Conservation (phyloP, 2,329 filamentous ascomycete genomes). For the Fusarium redolens region DNA sequence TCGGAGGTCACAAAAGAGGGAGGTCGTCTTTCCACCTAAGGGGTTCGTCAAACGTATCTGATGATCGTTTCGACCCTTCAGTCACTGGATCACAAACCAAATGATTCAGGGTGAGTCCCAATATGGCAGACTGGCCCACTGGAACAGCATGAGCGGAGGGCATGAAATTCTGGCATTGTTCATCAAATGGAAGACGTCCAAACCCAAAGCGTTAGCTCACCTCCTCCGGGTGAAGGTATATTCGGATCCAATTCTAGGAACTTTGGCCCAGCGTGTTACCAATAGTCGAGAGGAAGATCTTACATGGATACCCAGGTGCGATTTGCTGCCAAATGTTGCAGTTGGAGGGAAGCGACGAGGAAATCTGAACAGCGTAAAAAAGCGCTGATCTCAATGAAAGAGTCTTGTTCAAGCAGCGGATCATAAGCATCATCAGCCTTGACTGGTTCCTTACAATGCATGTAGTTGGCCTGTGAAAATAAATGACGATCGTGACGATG, state of each 20-base stretch:
- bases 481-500: not conserved
- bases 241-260: not conserved
- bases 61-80: not conserved
- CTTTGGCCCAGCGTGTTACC: not conserved
- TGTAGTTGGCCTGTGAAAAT: slow-evolving; percentile 2
- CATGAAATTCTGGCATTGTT: not conserved
- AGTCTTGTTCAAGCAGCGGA: slow-evolving; percentile 43
- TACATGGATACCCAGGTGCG: slow-evolving; percentile 22
- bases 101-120: not conserved
- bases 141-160: not conserved
- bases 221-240: not conserved
- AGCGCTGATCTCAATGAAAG: slow-evolving; percentile 32
- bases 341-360: slow-evolving; percentile 11
- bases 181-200: not conserved
- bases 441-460: slow-evolving; percentile 17
- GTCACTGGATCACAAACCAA: not conserved
- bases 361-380: slow-evolving; percentile 27
- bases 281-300: not conserved
- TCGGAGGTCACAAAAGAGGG: slow-evolving; percentile 8
- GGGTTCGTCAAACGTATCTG: not conserved
- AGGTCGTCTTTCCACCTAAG: slow-evolving; percentile 11
- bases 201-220: not conserved
- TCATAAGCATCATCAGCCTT: slow-evolving; percentile 33
- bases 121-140: not conserved
- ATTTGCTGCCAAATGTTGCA: slow-evolving; percentile 11